Evolutionary conservation across 805 yeast species (phyloP).

Genomic region (Priceomyces medius): DNA sequence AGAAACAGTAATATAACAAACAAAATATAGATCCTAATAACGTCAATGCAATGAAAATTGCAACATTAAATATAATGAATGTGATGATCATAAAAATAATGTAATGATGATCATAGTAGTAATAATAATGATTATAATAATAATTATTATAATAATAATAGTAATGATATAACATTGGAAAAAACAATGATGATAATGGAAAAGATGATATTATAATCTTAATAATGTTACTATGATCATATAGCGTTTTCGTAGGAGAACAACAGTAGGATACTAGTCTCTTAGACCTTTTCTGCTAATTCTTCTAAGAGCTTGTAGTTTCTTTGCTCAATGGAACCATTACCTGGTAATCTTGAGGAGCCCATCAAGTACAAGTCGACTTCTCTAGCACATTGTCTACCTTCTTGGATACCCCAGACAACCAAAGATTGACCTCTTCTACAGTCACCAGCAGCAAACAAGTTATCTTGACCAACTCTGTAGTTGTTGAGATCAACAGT

Average conservation of each 20-base stretch:
- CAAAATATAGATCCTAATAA: background rate
- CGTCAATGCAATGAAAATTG: background rate
- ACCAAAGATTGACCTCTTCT: slow-evolving; percentile 97
- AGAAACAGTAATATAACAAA: background rate
- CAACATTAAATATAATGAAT: background rate
- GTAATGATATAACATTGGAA: background rate
- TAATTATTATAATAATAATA: background rate
- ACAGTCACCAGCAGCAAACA: slow-evolving; percentile 97
- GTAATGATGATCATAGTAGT: background rate
- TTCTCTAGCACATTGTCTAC: slow-evolving; percentile 96
- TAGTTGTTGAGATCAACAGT: slow-evolving; percentile 63
- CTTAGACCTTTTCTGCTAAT: slow-evolving; percentile 59
- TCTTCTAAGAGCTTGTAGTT: slow-evolving; percentile 75
- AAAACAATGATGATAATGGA: background rate
- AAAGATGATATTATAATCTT: background rate
- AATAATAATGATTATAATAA: no score
- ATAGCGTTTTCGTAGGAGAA: background rate
- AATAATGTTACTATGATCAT: background rate
- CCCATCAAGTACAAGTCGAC: slow-evolving; percentile 83
- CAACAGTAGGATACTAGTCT: no score
- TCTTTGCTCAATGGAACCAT: slow-evolving; percentile 88
- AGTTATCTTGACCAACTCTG: slow-evolving; percentile 62
- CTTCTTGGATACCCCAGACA: slow-evolving; percentile 99
- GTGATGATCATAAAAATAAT: background rate
- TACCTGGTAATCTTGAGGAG: slow-evolving; percentile 81